Evolutionary conservation across 768 basidiomycete genomes (phyloP).

Genomic region (Boletus speciosus): DNA sequence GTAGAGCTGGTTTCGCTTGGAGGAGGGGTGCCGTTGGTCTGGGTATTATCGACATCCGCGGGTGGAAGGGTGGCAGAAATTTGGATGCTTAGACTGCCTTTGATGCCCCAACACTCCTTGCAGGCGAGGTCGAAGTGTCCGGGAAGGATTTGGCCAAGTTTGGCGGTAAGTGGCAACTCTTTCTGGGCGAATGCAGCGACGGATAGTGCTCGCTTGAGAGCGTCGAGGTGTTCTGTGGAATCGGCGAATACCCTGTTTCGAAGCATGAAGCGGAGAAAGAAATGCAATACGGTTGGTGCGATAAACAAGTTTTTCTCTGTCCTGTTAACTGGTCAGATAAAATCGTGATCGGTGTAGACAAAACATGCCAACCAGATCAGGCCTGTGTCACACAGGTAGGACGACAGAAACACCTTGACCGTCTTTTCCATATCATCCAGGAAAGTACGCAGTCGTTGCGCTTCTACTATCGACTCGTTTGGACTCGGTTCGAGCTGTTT

Average conservation of each 20-base stretch:
- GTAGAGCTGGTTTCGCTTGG: background rate
- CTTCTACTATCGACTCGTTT: conserved; percentile 10
- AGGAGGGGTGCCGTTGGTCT: background rate
- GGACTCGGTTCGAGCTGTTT: conserved; percentile 26
- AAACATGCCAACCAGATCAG: conserved; percentile 51
- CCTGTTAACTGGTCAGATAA: conserved; percentile 31
- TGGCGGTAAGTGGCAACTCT: conserved; percentile 42
- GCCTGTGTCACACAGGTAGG: conserved; percentile 61
- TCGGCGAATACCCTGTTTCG: conserved; percentile 42
- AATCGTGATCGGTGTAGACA: background rate
- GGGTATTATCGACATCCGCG: background rate
- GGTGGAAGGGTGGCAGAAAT: conserved; percentile 10
- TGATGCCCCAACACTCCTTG: conserved; percentile 46
- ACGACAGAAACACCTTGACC: conserved; percentile 66
- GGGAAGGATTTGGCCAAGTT: conserved; percentile 37
- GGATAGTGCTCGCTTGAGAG: conserved; percentile 44
- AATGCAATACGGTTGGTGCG: conserved; percentile 42
- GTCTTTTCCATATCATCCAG: conserved; percentile 57
- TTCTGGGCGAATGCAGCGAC: conserved; percentile 37
- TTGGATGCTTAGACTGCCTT: conserved; percentile 30
- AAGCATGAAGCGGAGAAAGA: conserved; percentile 45
- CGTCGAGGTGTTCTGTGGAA: conserved; percentile 12
- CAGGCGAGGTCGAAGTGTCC: conserved; percentile 49
- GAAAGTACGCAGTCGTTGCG: conserved; percentile 43
- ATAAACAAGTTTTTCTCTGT: conserved; percentile 39